phyloP scores from a whole-genome alignment of 2,329 filamentous ascomycete genomes.

The Fusarium oligoseptatum region DNA sequence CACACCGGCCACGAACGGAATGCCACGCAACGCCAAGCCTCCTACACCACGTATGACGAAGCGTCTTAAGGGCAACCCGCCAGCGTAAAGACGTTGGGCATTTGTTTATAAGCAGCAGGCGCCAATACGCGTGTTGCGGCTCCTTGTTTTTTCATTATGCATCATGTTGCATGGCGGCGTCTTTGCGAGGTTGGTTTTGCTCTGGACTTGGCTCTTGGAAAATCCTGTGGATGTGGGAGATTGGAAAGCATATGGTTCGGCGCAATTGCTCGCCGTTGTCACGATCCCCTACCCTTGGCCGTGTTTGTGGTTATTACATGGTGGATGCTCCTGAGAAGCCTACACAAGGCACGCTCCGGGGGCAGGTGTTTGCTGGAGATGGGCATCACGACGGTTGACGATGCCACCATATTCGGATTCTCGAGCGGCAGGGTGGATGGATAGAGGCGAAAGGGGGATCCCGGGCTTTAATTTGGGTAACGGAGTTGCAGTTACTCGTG shows the following conservation, averaged over 20 bases:
- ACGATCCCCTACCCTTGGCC: slow-evolving; percentile 18
- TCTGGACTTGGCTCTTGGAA: slow-evolving; percentile 37
- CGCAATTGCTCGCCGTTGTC: slow-evolving; percentile 22
- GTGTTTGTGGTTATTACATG: slow-evolving; percentile 23
- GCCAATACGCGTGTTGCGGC: neutral
- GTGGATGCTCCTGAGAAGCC: slow-evolving; percentile 16
- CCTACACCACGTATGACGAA: slow-evolving; percentile 70
- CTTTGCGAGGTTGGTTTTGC: slow-evolving; percentile 42
- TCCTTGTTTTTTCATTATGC: slow-evolving; percentile 43
- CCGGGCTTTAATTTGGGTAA: slow-evolving; percentile 50
- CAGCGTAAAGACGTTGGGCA: slow-evolving; percentile 44
- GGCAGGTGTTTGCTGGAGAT: slow-evolving; percentile 15
- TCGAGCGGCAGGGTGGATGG: slow-evolving; percentile 27
- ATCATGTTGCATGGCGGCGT: slow-evolving; percentile 56
- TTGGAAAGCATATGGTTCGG: slow-evolving; percentile 42
- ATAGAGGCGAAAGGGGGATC: slow-evolving; percentile 33
- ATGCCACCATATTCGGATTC: slow-evolving; percentile 32
- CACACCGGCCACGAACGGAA: slow-evolving; percentile 64
- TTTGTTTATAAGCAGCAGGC: neutral
- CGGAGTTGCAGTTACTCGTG: slow-evolving; percentile 50
- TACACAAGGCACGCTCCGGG: slow-evolving; percentile 5
- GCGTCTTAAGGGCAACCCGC: slow-evolving; percentile 63
- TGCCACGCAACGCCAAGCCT: slow-evolving; percentile 66
- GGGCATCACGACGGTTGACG: slow-evolving; percentile 34
- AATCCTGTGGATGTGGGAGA: slow-evolving; percentile 38